These are phyloP conservation scores for Botrytis hyacinthi DNA, from an alignment of 2,329 filamentous ascomycete species.

Conservation along the genomic window DNA sequence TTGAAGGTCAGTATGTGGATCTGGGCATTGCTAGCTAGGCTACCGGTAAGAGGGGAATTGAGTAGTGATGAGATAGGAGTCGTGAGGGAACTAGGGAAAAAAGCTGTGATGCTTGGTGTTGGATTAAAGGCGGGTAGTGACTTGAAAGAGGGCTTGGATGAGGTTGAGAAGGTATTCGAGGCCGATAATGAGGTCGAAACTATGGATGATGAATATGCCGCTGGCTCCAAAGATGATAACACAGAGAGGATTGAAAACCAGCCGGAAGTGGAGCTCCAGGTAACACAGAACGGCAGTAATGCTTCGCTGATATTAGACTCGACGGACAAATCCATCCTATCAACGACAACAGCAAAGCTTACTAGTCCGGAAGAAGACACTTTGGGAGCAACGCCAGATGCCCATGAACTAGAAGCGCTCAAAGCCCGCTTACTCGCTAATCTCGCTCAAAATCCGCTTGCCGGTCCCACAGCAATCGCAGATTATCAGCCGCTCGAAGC, in stretches of 20 bases:
- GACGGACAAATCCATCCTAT: background rate
- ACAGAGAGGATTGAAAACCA: background rate
- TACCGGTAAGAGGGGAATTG: conserved; percentile 73
- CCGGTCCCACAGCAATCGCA: background rate
- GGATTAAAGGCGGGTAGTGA: conserved; percentile 38
- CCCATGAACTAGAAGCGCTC: background rate
- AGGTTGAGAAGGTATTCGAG: conserved; percentile 49
- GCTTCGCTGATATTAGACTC: background rate
- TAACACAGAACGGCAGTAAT: background rate
- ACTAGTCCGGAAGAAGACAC: background rate
- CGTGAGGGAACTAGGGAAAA: conserved; percentile 76
- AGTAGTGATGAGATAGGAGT: conserved; percentile 72
- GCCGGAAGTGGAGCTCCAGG: background rate
- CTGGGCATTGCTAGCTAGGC: conserved; percentile 75
- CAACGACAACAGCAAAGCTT: background rate
- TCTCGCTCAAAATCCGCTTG: background rate
- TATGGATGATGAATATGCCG: conserved; percentile 37
- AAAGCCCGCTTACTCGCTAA: conserved; percentile 10
- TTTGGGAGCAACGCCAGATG: background rate
- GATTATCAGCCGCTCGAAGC: background rate
- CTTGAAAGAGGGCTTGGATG: conserved; percentile 43
- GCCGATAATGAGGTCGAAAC: conserved; percentile 44
- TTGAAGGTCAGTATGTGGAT: conserved; percentile 76
- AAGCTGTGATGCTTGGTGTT: conserved; percentile 57
- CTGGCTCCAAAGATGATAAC: conserved; percentile 20